phyloP scores from a whole-genome alignment of 2,329 filamentous ascomycete species.

The Sphaceloma murrayae region DNA sequence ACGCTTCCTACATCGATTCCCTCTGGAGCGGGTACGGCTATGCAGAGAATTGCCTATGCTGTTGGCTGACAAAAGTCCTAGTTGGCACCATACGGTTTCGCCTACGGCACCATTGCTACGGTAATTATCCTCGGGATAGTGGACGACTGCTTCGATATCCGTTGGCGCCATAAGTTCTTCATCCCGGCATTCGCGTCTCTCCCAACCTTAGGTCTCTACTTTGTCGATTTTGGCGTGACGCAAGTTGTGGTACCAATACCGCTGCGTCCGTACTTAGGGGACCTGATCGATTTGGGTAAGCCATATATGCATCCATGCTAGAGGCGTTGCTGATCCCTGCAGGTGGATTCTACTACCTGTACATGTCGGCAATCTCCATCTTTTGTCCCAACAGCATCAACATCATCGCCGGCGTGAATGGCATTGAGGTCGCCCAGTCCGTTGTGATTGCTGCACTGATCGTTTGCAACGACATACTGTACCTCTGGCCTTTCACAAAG shows the following conservation, averaged over 20 bases:
- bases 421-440: conserved; percentile 91
- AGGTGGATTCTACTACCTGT: conserved; percentile 68
- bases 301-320: background rate
- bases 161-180: conserved; percentile 98
- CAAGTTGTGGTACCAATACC: conserved; percentile 85
- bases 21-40: conserved; percentile 91
- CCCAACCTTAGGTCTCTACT: conserved; percentile 91
- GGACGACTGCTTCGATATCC: conserved; percentile 94
- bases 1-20: conserved; percentile 80
- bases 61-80: conserved; percentile 32
- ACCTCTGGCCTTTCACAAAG: conserved; percentile 54
- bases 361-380: conserved; percentile 94
- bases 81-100: conserved; percentile 91
- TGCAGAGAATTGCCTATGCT: no score
- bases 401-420: conserved; percentile 98
- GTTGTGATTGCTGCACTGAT: conserved; percentile 80
- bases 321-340: background rate
- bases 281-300: conserved; percentile 66
- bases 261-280: conserved; percentile 73
- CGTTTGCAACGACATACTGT: conserved; percentile 76
- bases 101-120: conserved; percentile 82
- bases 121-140: conserved; percentile 86
- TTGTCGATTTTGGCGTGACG: conserved; percentile 96
- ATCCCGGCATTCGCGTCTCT: conserved; percentile 91
- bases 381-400: conserved; percentile 99